Base-by-base conservation (phyloP, 2,329 filamentous ascomycete species). In the Colletotrichum plurivorum region DNA sequence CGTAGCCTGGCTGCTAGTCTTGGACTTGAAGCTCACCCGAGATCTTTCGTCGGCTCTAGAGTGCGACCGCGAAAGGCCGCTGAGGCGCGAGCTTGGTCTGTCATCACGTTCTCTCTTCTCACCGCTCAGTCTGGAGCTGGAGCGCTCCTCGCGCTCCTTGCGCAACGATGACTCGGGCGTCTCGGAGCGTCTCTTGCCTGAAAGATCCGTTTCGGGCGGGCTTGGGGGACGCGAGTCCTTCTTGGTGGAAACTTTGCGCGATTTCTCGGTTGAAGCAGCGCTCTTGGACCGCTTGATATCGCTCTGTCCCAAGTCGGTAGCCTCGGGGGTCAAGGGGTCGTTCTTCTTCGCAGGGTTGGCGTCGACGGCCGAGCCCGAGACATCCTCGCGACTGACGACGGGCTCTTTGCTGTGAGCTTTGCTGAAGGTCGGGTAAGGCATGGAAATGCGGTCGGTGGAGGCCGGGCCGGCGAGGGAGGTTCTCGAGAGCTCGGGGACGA, bases 371-470 rank as follows among this genome's bases (percentile, higher is more conserved):
- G 75, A 76, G 48, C 74, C 73, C 25, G 80, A 77, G 56, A 88
- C 73, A 61, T 88, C 85, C 53, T 90, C 88, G 60, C 84, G 84
- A 76, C 89, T 91, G 72, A 89, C 86, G 62, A 97, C 89, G 52
- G 90, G 89, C 82, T 98, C 95, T 80, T 94, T 96, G 84, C 94
- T 97, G 79, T 97, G 94, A 13, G 93, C 93, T 81, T 97, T 98
- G 81, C 93, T 96, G 80, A 97, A 94, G 12, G 87, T 87, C 2
- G 94, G 94, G 77, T 97, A 97, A 7, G 93, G 92, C 49, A 93
- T 77, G 70, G 86, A 87, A 41, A 84, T 78, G 31, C 85, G 84
- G 61, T 86, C 83, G 57, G 75, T 77, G 69, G 78, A 82, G 52
- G 80, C 78, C 15, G 64, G 64, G n/a, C 63, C 63, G 36, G 66